These are phyloP conservation scores for Syzygium jambos DNA, from an alignment of 345 rosid genomes.

Conservation along the genomic window DNA sequence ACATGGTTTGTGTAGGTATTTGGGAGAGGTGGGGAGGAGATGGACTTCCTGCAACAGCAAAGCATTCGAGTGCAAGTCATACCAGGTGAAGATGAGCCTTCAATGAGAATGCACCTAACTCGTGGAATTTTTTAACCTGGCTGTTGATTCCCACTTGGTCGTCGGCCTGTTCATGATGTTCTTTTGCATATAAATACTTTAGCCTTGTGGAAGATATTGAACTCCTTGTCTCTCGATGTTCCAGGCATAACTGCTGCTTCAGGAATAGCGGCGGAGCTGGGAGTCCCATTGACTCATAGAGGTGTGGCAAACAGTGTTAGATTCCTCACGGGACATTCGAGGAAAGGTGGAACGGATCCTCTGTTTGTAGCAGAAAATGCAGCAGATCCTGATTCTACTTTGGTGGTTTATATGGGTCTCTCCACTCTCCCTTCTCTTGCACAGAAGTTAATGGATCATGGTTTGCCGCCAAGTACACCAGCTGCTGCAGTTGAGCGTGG, in stretches of 20 bases:
- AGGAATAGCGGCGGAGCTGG: conserved; percentile 91
- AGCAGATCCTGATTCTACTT: conserved; percentile 84
- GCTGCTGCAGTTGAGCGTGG: conserved; percentile 92
- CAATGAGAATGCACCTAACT: background rate
- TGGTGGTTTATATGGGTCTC: conserved; percentile 94
- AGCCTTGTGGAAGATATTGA: background rate
- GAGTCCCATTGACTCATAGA: conserved; percentile 90
- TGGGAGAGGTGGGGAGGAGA: conserved; percentile 97
- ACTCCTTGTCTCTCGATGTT: background rate
- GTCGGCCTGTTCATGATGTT: background rate
- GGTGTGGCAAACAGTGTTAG: conserved; percentile 87
- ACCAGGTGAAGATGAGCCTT: conserved; percentile 40
- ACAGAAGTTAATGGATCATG: conserved; percentile 70
- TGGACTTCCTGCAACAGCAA: conserved; percentile 90
- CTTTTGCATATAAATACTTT: background rate
- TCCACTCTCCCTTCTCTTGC: conserved; percentile 90
- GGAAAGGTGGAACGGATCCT: conserved; percentile 85
- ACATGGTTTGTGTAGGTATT: conserved; percentile 41
- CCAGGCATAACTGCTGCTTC: conserved; percentile 96
- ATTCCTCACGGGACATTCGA: conserved; percentile 86
- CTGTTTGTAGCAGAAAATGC: conserved; percentile 83
- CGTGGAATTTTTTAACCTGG: background rate
- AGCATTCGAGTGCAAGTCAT: conserved; percentile 89
- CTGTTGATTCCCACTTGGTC: background rate
- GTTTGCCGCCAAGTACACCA: conserved; percentile 73